A percentile compares a stretch with the other conserved stretches of the same genome.
Evolutionary conservation across 2,329 filamentous ascomycete species (phyloP).

Genomic region (Trichoderma arundinaceum): DNA sequence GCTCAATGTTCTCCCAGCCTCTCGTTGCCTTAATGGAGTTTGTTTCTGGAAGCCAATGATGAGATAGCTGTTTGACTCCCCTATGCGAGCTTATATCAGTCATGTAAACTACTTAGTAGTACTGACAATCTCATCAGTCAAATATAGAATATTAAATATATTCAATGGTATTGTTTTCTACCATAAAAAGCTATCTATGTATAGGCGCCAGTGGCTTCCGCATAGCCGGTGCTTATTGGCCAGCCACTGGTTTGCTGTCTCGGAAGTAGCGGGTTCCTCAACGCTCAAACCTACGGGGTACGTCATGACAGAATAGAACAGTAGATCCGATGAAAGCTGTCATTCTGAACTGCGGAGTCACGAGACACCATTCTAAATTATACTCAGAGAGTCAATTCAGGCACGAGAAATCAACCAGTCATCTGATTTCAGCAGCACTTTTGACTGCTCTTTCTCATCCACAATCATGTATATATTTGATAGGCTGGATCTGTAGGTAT

Average conservation of each 20-base stretch:
- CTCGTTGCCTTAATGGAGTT: too few relatives aligned
- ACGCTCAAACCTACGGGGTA: background rate
- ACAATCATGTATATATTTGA: background rate
- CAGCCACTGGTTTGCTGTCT: background rate
- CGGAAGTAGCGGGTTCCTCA: conserved; percentile 15
- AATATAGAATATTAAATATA: too few relatives aligned
- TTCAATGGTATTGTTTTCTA: too few relatives aligned
- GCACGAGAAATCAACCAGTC: background rate
- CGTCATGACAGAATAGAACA: background rate
- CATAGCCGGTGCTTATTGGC: background rate
- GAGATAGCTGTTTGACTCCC: too few relatives aligned
- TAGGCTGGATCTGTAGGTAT: background rate
- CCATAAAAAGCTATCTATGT: too few relatives aligned
- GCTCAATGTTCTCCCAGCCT: too few relatives aligned
- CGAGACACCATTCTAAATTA: background rate
- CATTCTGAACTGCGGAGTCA: background rate
- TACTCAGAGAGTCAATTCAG: background rate
- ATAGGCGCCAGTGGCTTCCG: too few relatives aligned
- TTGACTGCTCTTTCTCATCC: background rate
- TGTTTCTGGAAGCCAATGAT: too few relatives aligned
- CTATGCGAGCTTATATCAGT: too few relatives aligned
- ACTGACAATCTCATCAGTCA: too few relatives aligned
- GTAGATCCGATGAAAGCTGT: background rate
- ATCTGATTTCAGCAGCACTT: background rate
- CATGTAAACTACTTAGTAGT: too few relatives aligned